These are phyloP conservation scores for Basipetospora sp. DNA, from an alignment of 2,329 filamentous ascomycete genomes.

Conservation along the genomic window DNA sequence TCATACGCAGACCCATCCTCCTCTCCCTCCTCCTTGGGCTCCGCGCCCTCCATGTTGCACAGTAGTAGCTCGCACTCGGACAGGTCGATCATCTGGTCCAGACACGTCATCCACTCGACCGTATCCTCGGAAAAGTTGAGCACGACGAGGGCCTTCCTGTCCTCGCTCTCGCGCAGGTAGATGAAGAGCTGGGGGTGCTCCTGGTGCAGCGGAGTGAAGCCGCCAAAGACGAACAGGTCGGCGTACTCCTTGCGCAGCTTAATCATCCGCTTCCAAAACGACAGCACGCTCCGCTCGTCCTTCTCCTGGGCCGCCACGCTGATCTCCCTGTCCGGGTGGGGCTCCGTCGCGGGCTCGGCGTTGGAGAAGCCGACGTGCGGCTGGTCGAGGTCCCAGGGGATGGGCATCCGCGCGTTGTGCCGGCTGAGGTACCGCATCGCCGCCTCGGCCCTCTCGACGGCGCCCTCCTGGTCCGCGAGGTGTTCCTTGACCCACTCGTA, in stretches of 20 bases:
- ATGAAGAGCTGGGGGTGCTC: conserved; percentile 3
- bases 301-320: conserved; percentile 44
- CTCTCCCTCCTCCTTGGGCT: background rate
- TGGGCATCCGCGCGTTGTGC: conserved; percentile 57
- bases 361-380: conserved; percentile 41
- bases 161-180: background rate
- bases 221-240: conserved; percentile 53
- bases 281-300: conserved; percentile 38
- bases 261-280: conserved; percentile 48
- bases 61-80: background rate
- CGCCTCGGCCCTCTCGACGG: conserved; percentile 20
- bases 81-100: background rate
- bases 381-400: conserved; percentile 56
- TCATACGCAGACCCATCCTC: no score
- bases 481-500: conserved; percentile 20
- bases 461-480: conserved; percentile 16
- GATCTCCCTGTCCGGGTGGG: conserved; percentile 43
- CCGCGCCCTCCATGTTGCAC: background rate
- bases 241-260: conserved; percentile 42
- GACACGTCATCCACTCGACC: background rate
- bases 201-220: conserved; percentile 14
- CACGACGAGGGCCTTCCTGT: background rate
- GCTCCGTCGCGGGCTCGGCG: conserved; percentile 49
- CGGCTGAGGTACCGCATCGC: conserved; percentile 43
- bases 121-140: conserved; percentile 3